Base-by-base conservation (phyloP, 306 rosid species). In the Carpinus viminea region DNA sequence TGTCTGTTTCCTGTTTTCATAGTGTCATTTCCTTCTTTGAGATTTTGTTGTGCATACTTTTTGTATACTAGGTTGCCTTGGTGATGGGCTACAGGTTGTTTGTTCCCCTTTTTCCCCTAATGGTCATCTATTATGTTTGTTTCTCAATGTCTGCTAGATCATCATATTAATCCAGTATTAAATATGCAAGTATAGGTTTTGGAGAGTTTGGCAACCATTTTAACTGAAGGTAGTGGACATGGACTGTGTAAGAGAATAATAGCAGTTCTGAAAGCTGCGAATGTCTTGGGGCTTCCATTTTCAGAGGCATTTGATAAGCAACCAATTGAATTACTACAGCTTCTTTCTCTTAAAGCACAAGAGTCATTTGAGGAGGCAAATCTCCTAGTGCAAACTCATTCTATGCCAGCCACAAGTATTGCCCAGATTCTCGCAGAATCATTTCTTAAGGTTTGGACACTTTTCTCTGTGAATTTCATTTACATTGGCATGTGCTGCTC, bases 391-490 rank as follows among this genome's bases (percentile, higher is more conserved):
- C 94, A 88, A 78, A 89, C 97, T 85, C 95, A 94, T 83, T 85
- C 90, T 36, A 91, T 94, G 97, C 91, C 97, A 52, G 91, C 97
- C 6, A 88, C 97, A 54, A 92, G 88, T 78, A 91, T 92, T 83
- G 98, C 98, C 74, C 98, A 91, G 85, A 92, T 94, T 86, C 97
- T 94, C 68, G 94, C 98, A 28, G 98, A 94, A 83, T 94, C 98
- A 77, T 94, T 94, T 88, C 83, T 94, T 38, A 94, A 94, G 97
- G 98, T 94, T 79, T 73, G 73, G 62, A 83, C 79, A 34, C 70
- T 77, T 62, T 12, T 79, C 59, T 46, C 74, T 51, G 48, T 52
- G 41, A 21, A 41, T 12, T 45, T 54, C 64, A 6, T 72, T 69
- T 52, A 6, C 24, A n/a, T 8, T 72, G 66, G 4, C 31, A 54